phyloP scores from a whole-genome alignment of 129 eudicot species.

The Chrysanthemum lavandulifolium region DNA sequence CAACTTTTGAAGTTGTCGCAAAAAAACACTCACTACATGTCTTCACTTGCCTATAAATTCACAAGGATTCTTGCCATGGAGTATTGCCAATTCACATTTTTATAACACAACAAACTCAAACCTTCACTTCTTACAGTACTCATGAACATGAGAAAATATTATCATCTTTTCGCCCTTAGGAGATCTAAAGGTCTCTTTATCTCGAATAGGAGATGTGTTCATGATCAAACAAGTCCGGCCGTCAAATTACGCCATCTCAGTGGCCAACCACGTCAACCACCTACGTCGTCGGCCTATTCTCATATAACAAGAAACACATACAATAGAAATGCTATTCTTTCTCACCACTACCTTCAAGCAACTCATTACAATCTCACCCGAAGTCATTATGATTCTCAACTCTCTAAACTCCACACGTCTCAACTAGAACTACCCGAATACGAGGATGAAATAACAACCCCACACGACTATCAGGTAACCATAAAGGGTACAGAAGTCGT shows the following conservation, averaged over 20 bases:
- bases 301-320: background rate
- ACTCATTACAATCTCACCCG: background rate
- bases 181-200: slow-evolving; percentile 10
- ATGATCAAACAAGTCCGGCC: background rate
- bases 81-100: background rate
- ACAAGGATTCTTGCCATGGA: background rate
- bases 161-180: slow-evolving; percentile 13
- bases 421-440: background rate
- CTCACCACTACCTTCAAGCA: background rate
- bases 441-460: background rate
- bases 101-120: background rate
- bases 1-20: too few relatives aligned
- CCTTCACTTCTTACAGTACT: background rate
- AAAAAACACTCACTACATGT: too few relatives aligned
- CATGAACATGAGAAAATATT: slow-evolving; percentile 26
- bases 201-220: background rate
- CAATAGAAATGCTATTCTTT: background rate
- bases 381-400: background rate
- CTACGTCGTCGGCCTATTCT: background rate
- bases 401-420: slow-evolving; percentile 9
- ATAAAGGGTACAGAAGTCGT: slow-evolving; percentile 41
- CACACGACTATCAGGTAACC: slow-evolving; percentile 25
- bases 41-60: background rate
- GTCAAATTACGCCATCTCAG: background rate
- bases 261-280: slow-evolving; percentile 2